Evolutionary conservation across 371 early-diverging fungal species (phyloP).

Genomic region (Saksenaea oblongispora): DNA sequence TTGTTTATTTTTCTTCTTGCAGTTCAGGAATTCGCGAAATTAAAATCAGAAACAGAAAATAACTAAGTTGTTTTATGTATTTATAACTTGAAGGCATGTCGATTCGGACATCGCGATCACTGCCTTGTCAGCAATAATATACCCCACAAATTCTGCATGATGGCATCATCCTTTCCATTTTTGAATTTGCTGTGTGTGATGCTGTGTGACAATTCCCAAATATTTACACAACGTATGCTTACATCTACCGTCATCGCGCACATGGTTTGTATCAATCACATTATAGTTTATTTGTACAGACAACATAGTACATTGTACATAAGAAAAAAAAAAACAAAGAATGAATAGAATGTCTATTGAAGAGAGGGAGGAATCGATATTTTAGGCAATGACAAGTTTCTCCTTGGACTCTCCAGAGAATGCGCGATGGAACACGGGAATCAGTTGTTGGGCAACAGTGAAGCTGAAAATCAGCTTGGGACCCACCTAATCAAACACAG

Average conservation of each 20-base stretch:
- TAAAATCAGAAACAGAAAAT: too few relatives aligned
- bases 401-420: constrained; percentile 21
- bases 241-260: constrained; percentile 1
- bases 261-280: not conserved
- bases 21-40: not conserved
- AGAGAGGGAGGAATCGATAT: not conserved
- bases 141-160: not conserved
- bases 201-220: not conserved
- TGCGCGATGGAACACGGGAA: constrained; percentile 75
- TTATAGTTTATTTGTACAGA: not conserved
- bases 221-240: not conserved
- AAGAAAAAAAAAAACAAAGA: not conserved
- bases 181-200: not conserved
- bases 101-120: too few relatives aligned
- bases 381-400: constrained; percentile 7
- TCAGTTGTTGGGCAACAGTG: constrained; percentile 94
- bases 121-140: too few relatives aligned
- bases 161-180: not conserved
- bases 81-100: too few relatives aligned
- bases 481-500: too few relatives aligned
- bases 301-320: constrained; percentile 11
- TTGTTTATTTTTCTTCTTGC: not conserved
- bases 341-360: not conserved
- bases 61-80: too few relatives aligned
- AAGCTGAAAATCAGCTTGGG: constrained; percentile 98